Conservation (phyloP, 1,284 basidiomycete species). For the Fistulinella staudtii region DNA sequence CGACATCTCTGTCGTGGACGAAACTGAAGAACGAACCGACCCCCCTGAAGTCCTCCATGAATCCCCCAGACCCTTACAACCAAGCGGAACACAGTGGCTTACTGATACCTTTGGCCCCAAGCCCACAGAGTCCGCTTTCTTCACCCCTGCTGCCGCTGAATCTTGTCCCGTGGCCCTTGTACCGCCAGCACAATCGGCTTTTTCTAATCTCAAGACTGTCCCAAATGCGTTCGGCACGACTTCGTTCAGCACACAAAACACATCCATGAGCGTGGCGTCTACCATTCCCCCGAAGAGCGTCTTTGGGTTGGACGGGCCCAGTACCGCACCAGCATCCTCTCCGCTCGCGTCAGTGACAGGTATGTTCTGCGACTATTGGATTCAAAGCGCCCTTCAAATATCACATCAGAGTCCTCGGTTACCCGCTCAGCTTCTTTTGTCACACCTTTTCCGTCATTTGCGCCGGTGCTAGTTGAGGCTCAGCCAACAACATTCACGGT, state of each 20-base stretch:
- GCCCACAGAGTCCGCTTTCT: slow-evolving; percentile 26
- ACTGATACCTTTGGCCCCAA: slow-evolving; percentile 34
- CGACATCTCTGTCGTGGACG: slow-evolving; percentile 22
- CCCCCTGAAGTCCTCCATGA: neutral
- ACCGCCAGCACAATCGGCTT: slow-evolving; percentile 34
- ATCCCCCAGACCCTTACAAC: slow-evolving; percentile 18
- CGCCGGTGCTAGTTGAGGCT: neutral
- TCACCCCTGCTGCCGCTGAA: neutral
- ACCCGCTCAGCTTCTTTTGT: slow-evolving; percentile 17
- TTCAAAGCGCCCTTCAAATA: neutral
- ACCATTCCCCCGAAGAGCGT: slow-evolving; percentile 3
- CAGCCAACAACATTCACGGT: neutral
- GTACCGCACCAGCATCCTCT: no score
- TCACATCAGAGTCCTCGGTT: neutral
- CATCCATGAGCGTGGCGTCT: slow-evolving; percentile 2
- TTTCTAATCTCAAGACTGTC: slow-evolving; percentile 37
- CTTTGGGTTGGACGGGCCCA: slow-evolving; percentile 22
- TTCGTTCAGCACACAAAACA: slow-evolving; percentile 18
- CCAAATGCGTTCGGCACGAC: slow-evolving; percentile 33
- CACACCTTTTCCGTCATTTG: slow-evolving; percentile 10
- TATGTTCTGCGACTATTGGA: slow-evolving; percentile 6
- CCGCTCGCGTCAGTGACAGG: no score
- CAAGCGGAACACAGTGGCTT: slow-evolving; percentile 40
- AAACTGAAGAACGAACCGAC: slow-evolving; percentile 26
- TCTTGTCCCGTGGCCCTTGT: slow-evolving; percentile 13